Percentiles rank a stretch among this genome's conserved stretches.
Evolutionary conservation across 1,284 basidiomycete species (phyloP).

Genomic region (Marasmius sp.): DNA sequence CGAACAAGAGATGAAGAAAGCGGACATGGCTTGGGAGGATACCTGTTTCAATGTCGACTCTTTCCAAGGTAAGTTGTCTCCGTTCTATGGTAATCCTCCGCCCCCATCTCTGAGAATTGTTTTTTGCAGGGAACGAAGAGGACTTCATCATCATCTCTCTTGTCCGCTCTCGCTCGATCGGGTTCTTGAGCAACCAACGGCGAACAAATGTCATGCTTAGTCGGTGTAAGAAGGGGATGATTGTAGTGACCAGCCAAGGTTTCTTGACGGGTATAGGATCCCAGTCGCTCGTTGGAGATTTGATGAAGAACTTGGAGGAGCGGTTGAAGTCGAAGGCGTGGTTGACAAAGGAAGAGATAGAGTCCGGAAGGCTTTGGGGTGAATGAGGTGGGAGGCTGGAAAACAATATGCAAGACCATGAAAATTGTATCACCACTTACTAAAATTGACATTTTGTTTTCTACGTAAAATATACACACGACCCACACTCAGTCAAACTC

Average conservation of each 20-base stretch:
- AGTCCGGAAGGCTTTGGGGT: conserved; percentile 34
- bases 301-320: conserved; percentile 40
- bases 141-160: conserved; percentile 61
- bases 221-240: conserved; percentile 69
- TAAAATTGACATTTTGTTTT: no score
- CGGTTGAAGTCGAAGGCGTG: conserved; percentile 37
- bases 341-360: conserved; percentile 39
- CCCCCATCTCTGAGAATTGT: neutral
- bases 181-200: conserved; percentile 56
- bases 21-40: conserved; percentile 51
- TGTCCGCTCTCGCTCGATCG: conserved; percentile 56
- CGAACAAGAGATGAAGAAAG: conserved; percentile 45
- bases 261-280: conserved; percentile 52
- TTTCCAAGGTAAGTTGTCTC: conserved; percentile 54
- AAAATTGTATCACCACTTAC: no score
- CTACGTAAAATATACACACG: no score
- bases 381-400: neutral
- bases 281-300: conserved; percentile 48
- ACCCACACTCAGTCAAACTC: no score
- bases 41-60: conserved; percentile 57
- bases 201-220: conserved; percentile 72
- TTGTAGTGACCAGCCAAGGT: conserved; percentile 54
- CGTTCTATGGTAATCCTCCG: conserved; percentile 42
- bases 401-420: no score
- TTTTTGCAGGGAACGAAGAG: conserved; percentile 54